Conservation (phyloP, 768 basidiomycete genomes). For the Rhizopogon vesiculosus region DNA sequence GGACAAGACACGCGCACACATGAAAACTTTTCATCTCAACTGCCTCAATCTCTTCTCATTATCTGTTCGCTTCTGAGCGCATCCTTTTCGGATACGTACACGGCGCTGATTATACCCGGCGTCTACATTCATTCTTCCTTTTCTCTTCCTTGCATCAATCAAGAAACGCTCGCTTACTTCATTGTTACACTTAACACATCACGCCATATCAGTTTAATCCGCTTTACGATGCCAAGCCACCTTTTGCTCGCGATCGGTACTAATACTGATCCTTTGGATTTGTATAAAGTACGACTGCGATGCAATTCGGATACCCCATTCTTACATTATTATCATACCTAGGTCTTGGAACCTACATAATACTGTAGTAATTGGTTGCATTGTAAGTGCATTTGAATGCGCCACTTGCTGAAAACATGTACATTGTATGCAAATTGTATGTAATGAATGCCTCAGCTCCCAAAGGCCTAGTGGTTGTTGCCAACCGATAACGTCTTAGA, state of each 20-base stretch:
- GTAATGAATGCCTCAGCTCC: background rate
- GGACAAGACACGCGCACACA: background rate
- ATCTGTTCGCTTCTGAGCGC: background rate
- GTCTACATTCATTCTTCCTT: background rate
- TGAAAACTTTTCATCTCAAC: no score
- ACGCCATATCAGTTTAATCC: background rate
- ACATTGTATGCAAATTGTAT: no score
- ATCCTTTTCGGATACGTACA: background rate
- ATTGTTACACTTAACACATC: background rate
- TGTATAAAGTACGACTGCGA: background rate
- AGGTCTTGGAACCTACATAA: no score
- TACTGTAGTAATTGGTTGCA: background rate
- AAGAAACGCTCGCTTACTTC: background rate
- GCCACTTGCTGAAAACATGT: no score
- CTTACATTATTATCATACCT: background rate
- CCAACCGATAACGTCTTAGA: background rate
- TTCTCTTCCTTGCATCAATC: background rate
- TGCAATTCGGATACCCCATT: background rate
- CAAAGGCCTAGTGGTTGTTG: background rate
- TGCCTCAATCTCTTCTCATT: no score
- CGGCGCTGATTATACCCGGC: background rate
- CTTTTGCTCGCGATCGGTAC: background rate
- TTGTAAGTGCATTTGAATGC: background rate
- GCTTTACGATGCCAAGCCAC: background rate
- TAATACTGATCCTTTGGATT: background rate